Evolutionary conservation across 2,329 filamentous ascomycete genomes (phyloP).

Genomic region (Colletotrichum costaricense): DNA sequence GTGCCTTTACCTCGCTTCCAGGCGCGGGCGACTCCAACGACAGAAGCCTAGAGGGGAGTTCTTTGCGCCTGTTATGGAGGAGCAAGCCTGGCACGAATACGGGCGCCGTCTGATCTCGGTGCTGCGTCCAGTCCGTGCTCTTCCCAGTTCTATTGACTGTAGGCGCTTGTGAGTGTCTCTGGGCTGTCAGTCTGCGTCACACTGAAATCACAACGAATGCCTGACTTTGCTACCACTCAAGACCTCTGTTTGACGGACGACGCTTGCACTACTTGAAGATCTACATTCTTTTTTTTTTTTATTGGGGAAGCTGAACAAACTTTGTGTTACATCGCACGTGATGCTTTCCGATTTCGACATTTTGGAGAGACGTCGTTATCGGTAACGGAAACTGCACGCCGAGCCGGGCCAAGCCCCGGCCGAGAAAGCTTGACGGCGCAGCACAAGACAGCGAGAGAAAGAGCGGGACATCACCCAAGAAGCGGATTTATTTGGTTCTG

Average conservation of each 20-base stretch:
- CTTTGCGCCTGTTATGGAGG: not conserved
- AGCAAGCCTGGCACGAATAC: not conserved
- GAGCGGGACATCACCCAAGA: not conserved
- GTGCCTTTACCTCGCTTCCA: not conserved
- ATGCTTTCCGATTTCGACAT: not conserved
- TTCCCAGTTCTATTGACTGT: not conserved
- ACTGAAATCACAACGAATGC: not conserved
- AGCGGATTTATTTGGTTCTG: not conserved
- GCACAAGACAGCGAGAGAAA: not conserved
- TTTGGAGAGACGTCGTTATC: not conserved
- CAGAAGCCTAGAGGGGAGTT: not conserved
- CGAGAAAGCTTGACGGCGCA: conserved; percentile 17
- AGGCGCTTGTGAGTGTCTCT: not conserved
- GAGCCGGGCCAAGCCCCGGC: conserved; percentile 18
- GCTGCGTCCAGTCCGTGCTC: conserved; percentile 3
- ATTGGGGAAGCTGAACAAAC: not conserved
- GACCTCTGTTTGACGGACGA: not conserved
- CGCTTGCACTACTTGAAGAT: not conserved
- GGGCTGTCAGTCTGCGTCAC: not conserved
- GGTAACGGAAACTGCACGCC: not conserved
- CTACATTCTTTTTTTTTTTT: not conserved
- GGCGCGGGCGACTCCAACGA: not conserved
- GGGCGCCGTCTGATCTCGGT: conserved; percentile 3
- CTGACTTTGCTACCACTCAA: not conserved
- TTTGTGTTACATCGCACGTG: not conserved